Base-by-base conservation (phyloP, 176 grass and related monocot species). In the Panicum miliaceum region DNA sequence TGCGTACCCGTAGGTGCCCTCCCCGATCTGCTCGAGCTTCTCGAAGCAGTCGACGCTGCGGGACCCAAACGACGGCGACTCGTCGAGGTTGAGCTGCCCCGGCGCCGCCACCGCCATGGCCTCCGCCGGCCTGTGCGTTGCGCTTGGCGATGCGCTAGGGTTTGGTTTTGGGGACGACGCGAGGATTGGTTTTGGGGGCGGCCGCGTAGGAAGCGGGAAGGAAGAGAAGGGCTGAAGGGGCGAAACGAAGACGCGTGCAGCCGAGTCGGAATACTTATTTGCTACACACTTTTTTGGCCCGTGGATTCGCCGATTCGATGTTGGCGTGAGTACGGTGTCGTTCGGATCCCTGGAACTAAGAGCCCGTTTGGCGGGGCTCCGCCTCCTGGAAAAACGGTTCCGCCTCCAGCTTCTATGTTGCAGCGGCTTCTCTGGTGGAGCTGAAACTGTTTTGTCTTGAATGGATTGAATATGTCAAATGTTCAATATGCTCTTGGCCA, bases 1-100 rank as follows among this genome's bases (percentile, higher is more conserved):
- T 34, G 63, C 84, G 53, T 81, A 81, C 78, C 78, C 78, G 46
- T 81, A 81, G 48, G 78, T 81, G 78, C 78, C 78, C 78, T 81
- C 78, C 12, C 78, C 78, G 47, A 81, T 68, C 46, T 81, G 78
- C 78, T 81, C 78, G 32, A 81, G 63, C 15, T 81, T 81, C 46
- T 81, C 78, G 46, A 81, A 81, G 78, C 78, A 81, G 47, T 81
- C 78, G 32, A 81, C 47, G 63, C 78, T 35, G 1, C 78, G 84
- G 79, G 93, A 93, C 18, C 92, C 93, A 87, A 87, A 98, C 8
- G 87, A 78, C 9, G 91, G 91, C 8, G 81, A 51, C 50, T 92
- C 89, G 48, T 92, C 89, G 32, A 95, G 80, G 73, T 95, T 95
- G 71, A 95, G 76, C 79, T 93, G 85, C 29, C 91, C 93, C 64